Conservation (phyloP, 208 protist genomes). For the Acanthamoeba triangularis region DNA sequence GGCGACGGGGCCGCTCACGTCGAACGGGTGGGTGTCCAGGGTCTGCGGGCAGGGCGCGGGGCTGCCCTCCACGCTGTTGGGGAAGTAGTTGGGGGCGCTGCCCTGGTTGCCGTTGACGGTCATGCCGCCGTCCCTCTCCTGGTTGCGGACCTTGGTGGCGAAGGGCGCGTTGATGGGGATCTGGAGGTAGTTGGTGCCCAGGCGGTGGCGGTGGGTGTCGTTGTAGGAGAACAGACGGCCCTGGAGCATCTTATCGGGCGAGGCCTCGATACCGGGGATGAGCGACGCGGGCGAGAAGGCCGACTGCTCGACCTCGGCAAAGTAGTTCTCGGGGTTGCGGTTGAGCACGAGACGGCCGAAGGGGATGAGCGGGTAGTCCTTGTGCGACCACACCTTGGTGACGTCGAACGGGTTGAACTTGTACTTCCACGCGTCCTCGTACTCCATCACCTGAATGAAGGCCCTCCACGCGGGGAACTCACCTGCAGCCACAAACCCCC, state of each 20-base stretch:
- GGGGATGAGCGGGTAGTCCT: constrained; percentile 91
- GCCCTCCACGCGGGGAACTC: constrained; percentile 90
- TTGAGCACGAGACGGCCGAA: constrained; percentile 92
- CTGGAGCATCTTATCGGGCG: constrained; percentile 92
- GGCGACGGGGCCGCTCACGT: constrained; percentile 69
- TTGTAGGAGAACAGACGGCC: constrained; percentile 91
- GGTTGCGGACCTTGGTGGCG: constrained; percentile 75
- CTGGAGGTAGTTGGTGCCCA: constrained; percentile 91
- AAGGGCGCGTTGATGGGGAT: constrained; percentile 91
- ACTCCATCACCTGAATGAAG: constrained; percentile 92
- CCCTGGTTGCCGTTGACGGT: constrained; percentile 77
- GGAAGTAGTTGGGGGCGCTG: constrained; percentile 75
- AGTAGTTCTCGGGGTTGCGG: constrained; percentile 94
- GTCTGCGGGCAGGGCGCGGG: not conserved
- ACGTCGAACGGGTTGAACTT: constrained; percentile 92
- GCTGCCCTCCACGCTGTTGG: constrained; percentile 62
- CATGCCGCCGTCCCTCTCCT: constrained; percentile 69
- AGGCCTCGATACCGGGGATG: constrained; percentile 93
- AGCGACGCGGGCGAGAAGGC: constrained; percentile 91
- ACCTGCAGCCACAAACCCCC: constrained; percentile 81
- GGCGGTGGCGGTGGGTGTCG: constrained; percentile 93
- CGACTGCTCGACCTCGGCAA: constrained; percentile 92
- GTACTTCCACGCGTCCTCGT: constrained; percentile 89
- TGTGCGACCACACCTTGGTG: constrained; percentile 93
- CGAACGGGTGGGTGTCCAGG: constrained; percentile 61